phyloP scores from a whole-genome alignment of 805 yeast species.

The Saccharomycopsis fermentans region DNA sequence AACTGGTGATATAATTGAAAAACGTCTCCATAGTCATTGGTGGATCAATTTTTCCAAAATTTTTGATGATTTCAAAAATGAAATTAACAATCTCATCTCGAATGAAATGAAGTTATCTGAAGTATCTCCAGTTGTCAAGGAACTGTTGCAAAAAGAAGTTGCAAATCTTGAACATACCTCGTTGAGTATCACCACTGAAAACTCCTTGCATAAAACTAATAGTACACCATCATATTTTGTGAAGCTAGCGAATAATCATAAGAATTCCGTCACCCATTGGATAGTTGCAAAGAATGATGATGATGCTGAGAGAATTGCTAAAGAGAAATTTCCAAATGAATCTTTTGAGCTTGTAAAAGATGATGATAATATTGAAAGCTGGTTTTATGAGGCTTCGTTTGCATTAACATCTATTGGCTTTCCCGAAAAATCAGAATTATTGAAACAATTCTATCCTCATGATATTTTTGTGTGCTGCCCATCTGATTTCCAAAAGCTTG shows the following conservation, averaged over 20 bases:
- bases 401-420: slow-evolving; percentile 92
- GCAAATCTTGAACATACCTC: background rate
- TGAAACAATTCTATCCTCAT: slow-evolving; percentile 68
- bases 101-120: slow-evolving; percentile 1
- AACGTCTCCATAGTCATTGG: slow-evolving; percentile 97
- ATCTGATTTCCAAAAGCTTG: slow-evolving; percentile 99
- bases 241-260: slow-evolving; percentile 22
- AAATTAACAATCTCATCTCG: background rate
- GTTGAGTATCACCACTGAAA: slow-evolving; percentile 5
- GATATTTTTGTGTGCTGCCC: slow-evolving; percentile 91
- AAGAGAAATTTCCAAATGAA: slow-evolving; percentile 50
- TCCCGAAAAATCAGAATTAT: slow-evolving; percentile 69
- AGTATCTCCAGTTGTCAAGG: background rate
- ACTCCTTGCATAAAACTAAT: background rate
- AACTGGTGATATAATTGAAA: slow-evolving; percentile 95
- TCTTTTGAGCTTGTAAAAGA: slow-evolving; percentile 77
- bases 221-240: slow-evolving; percentile 86
- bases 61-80: background rate
- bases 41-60: slow-evolving; percentile 62
- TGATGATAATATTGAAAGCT: slow-evolving; percentile 96
- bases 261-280: slow-evolving; percentile 66
- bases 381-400: slow-evolving; percentile 90
- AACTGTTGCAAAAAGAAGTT: background rate
- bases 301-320: slow-evolving; percentile 81
- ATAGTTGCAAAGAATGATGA: slow-evolving; percentile 73